Percentiles rank a stretch among this genome's conserved stretches.
phyloP scores from a whole-genome alignment of 2,329 filamentous ascomycete genomes.

The Arthrobotrys sphaeroides region DNA sequence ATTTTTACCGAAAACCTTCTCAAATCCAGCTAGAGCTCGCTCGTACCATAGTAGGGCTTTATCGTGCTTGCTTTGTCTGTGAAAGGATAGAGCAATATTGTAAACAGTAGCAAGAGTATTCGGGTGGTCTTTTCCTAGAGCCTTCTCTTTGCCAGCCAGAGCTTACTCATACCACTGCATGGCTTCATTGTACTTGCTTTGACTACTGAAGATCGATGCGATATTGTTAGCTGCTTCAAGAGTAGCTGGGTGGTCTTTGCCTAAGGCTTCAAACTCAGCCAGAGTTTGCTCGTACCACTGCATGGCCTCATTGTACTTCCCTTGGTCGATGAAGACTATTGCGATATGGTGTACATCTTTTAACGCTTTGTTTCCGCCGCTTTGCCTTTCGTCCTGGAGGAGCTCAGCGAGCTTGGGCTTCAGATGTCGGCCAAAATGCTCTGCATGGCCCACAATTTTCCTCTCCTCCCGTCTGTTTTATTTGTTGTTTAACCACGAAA shows the following conservation, averaged over 20 bases:
- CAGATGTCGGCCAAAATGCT: no score
- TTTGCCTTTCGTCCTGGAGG: no score
- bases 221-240: slow-evolving; percentile 1
- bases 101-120: neutral
- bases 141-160: slow-evolving; percentile 39
- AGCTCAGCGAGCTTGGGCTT: no score
- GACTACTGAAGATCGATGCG: slow-evolving; percentile 10
- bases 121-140: slow-evolving; percentile 44
- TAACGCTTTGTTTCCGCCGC: no score
- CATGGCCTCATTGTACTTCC: slow-evolving; percentile 39
- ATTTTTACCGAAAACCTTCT: neutral
- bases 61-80: neutral
- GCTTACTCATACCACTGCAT: slow-evolving; percentile 32
- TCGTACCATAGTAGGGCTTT: neutral
- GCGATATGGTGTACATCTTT: slow-evolving; percentile 24
- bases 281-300: slow-evolving; percentile 37
- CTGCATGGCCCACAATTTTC: no score
- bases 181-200: slow-evolving; percentile 41
- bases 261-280: slow-evolving; percentile 34
- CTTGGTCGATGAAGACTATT: slow-evolving; percentile 19
- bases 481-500: no score
- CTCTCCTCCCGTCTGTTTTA: no score
- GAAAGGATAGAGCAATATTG: neutral
- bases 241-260: slow-evolving; percentile 33
- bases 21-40: neutral